Evolutionary conservation across 2,329 filamentous ascomycete species (phyloP), one percentile per base, ranked within the genome.

Genomic region (Sclerotinia minor): DNA sequence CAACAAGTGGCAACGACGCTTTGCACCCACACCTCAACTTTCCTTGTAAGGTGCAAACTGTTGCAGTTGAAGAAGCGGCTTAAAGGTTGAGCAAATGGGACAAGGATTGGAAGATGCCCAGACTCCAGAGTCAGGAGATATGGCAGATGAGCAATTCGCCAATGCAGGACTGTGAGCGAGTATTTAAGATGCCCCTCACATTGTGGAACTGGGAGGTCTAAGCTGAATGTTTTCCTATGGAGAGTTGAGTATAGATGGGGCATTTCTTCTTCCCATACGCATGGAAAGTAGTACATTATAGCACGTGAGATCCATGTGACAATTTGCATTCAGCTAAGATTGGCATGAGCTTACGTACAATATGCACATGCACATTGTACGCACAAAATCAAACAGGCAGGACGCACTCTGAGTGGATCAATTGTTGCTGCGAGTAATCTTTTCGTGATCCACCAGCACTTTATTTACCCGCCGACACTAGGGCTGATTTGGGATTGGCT

Each of bases 381-480:
- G 58, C 58, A 49, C 58, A 35, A 49, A 61, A 49, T 24, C 13
- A 35, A 47, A 32, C 11, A 47, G 41, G 7, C 41, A 61, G 29
- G 35, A 61, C 21, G 13, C 26, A 49, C 13, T 61, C 29, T 49
- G 21, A 61, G 45, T 61, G 59, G 59, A 61, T 50, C 59, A 50
- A 61, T 61, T 32, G 38, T 50, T 61, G 45, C 59, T 63, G 45
- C 59, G 29, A 50, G 45, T 50, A 63, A 63, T 63, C 50, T 15
- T 41, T 50, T 49, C 2, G 15, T 49, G 44, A 50, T 61, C 58
- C 59, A 61, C 59, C n/a, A 38, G 21, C 45, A 61, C n/a, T 50
- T 26, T 50, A 63, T 52, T 24, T 63, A 63, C 59, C 59, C 59
- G 59, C 59, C 59, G 47, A 24, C 59, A 63, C 59, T 50, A 50